phyloP scores from a whole-genome alignment of 768 basidiomycete species.

The Mycena belliarum region DNA sequence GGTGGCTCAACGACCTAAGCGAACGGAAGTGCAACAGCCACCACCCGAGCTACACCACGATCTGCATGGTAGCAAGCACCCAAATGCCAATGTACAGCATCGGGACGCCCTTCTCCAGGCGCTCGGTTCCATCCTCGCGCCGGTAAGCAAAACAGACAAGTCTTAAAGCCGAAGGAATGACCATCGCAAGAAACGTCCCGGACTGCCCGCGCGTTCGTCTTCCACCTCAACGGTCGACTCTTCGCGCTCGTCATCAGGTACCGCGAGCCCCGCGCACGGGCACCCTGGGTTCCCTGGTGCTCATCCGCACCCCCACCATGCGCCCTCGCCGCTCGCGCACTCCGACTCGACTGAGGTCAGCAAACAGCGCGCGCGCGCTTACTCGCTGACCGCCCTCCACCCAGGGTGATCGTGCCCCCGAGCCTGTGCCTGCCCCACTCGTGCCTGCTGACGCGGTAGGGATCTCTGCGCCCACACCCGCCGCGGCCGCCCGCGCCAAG shows the following conservation, averaged over 20 bases:
- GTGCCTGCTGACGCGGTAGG: slow-evolving; percentile 14
- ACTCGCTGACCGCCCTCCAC: slow-evolving; percentile 10
- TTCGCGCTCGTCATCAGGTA: slow-evolving; percentile 50
- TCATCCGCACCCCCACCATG: slow-evolving; percentile 10
- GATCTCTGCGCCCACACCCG: slow-evolving; percentile 22
- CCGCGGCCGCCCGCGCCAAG: slow-evolving; percentile 31
- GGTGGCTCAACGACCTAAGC: slow-evolving; percentile 2
- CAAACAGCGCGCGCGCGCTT: background rate
- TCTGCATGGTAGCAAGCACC: slow-evolving; percentile 25
- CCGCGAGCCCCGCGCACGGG: slow-evolving; percentile 46
- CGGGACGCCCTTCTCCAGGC: slow-evolving; percentile 55
- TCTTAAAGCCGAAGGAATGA: background rate
- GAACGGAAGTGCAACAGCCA: slow-evolving; percentile 10
- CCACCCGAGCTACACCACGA: slow-evolving; percentile 12
- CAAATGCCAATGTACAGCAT: slow-evolving; percentile 38
- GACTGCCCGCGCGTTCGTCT: slow-evolving; percentile 12
- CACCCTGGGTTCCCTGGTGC: slow-evolving; percentile 26
- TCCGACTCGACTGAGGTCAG: slow-evolving; percentile 9
- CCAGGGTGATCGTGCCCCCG: slow-evolving; percentile 18
- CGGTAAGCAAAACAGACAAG: slow-evolving; percentile 41
- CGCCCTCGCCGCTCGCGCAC: slow-evolving; percentile 10
- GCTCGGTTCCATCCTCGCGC: slow-evolving; percentile 60
- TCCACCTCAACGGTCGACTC: slow-evolving; percentile 34
- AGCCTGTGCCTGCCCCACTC: background rate
- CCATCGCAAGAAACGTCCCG: slow-evolving; percentile 49